A percentile compares a stretch with the other conserved stretches of the same genome.
These are phyloP conservation scores for Aspergillus pseudoterreus DNA, from an alignment of 2,329 filamentous ascomycete genomes.

Conservation along the genomic window DNA sequence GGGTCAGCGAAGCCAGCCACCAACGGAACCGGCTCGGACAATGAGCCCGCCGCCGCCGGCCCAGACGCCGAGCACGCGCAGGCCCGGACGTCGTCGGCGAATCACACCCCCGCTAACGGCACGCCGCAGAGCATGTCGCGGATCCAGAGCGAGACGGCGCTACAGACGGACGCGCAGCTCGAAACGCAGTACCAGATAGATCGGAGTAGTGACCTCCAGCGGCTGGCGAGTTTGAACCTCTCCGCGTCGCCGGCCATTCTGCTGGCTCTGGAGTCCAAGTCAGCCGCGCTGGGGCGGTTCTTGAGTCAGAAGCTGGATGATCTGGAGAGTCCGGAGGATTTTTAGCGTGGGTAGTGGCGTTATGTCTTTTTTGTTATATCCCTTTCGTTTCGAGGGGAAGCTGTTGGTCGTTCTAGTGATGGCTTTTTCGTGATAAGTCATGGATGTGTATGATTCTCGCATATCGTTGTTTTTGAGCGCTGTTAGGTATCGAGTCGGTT, in stretches of 20 bases:
- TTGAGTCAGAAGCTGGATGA: constrained; percentile 38
- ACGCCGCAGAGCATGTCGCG: constrained; percentile 6
- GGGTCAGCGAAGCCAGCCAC: neutral
- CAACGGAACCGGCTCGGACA: neutral
- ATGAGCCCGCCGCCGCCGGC: no score
- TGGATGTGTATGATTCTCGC: neutral
- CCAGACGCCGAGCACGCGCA: neutral
- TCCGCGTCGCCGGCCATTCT: constrained; percentile 36
- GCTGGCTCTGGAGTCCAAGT: constrained; percentile 41
- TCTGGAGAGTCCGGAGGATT: constrained; percentile 41
- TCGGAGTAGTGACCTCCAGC: constrained; percentile 35
- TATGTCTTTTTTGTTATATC: neutral
- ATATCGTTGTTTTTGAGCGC: neutral
- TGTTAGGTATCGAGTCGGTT: neutral
- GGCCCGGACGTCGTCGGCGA: neutral
- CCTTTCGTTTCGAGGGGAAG: neutral
- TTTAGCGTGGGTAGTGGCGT: constrained; percentile 20
- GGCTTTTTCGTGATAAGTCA: neutral
- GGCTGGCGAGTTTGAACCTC: constrained; percentile 37
- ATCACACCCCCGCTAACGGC: constrained; percentile 3
- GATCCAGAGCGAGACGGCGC: constrained; percentile 11
- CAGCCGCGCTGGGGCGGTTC: constrained; percentile 38
- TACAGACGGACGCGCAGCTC: constrained; percentile 23
- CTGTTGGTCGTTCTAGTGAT: neutral
- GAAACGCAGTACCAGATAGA: constrained; percentile 39